Percentiles rank a stretch among this genome's conserved stretches.
phyloP scores from a whole-genome alignment of 352 stramenopile genomes.

The Pythium guiyangense region DNA sequence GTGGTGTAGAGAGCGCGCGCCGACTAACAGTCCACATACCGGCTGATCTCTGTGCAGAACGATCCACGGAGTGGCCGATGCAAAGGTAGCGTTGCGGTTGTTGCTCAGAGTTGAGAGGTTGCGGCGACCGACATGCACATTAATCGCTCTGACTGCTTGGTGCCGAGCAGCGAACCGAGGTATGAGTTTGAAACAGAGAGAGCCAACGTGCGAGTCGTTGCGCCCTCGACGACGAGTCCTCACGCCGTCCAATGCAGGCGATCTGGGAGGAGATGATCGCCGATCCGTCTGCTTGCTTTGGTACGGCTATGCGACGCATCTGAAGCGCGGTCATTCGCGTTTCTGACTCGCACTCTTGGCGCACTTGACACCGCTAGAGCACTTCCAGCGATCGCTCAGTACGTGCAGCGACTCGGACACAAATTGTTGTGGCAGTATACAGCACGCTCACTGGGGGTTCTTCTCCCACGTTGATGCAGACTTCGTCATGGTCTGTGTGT shows the following conservation, averaged over 20 bases:
- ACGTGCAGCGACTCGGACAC: slow-evolving; percentile 2
- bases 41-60: slow-evolving; percentile 26
- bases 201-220: not conserved
- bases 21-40: not conserved
- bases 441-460: no score
- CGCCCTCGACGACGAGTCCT: not conserved
- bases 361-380: slow-evolving; percentile 25
- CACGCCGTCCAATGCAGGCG: slow-evolving; percentile 24
- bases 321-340: not conserved
- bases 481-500: slow-evolving; percentile 60
- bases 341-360: not conserved
- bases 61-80: slow-evolving; percentile 54
- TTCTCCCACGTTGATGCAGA: slow-evolving; percentile 24
- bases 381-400: slow-evolving; percentile 75
- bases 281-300: slow-evolving; percentile 74
- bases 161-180: slow-evolving; percentile 5
- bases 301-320: slow-evolving; percentile 16
- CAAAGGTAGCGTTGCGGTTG: slow-evolving; percentile 32
- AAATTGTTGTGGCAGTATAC: no score
- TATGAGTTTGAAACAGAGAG: not conserved
- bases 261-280: slow-evolving; percentile 90
- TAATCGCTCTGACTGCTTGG: not conserved
- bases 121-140: not conserved
- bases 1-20: not conserved
- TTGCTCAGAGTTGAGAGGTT: not conserved